A percentile compares a stretch with the other conserved stretches of the same genome.
Conservation (phyloP, 768 basidiomycete genomes). For the Boletales sp. region DNA sequence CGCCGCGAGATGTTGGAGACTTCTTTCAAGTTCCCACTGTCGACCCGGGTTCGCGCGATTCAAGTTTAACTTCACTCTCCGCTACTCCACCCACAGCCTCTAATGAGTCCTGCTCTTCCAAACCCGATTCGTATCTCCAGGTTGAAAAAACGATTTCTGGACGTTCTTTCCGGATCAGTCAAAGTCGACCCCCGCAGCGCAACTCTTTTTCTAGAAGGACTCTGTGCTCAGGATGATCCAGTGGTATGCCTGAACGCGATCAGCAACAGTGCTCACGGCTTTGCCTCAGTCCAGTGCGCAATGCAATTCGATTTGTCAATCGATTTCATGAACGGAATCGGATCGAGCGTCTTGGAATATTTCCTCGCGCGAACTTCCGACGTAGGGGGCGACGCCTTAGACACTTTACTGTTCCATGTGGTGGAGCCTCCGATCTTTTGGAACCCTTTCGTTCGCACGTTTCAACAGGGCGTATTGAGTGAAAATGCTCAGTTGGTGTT, state of each 20-base stretch:
- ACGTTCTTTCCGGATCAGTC: constrained; percentile 29
- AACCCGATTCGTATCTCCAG: constrained; percentile 5
- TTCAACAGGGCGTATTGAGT: constrained; percentile 28
- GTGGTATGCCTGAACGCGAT: constrained; percentile 37
- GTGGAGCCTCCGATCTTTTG: constrained; percentile 54
- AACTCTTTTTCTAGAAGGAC: constrained; percentile 42
- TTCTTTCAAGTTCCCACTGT: too few species aligned
- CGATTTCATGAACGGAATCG: constrained; percentile 42
- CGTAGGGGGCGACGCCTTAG: constrained; percentile 42
- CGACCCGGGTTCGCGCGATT: too few species aligned
- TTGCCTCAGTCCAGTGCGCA: constrained; percentile 35
- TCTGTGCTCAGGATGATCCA: constrained; percentile 41
- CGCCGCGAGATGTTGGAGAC: too few species aligned
- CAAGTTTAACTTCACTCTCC: too few species aligned
- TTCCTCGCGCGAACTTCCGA: constrained; percentile 33
- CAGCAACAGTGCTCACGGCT: constrained; percentile 34
- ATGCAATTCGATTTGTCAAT: constrained; percentile 37
- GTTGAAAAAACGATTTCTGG: constrained; percentile 34
- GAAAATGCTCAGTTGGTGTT: constrained; percentile 39
- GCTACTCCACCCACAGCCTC: neutral
- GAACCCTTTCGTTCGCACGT: constrained; percentile 32
- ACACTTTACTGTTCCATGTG: constrained; percentile 38
- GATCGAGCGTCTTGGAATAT: constrained; percentile 34
- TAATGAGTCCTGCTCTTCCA: constrained; percentile 1
- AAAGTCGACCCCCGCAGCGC: constrained; percentile 20